Base-by-base conservation (phyloP, 306 rosid genomes). In the Elaeagnus macrophylla region DNA sequence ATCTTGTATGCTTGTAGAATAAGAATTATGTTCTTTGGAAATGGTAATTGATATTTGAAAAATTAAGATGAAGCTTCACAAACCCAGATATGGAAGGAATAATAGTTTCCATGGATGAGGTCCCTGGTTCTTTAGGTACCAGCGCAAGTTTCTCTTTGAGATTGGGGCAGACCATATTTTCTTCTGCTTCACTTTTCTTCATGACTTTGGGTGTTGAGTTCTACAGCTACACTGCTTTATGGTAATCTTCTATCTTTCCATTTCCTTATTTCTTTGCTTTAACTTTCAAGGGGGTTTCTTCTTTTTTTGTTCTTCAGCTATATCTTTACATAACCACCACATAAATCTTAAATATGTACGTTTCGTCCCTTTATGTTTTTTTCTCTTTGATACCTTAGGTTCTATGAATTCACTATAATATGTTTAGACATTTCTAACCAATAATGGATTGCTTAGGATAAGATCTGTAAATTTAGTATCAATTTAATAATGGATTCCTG, bases 221-320 rank as follows among this genome's bases (percentile, higher is more conserved):
- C 81, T 88, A 88, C 78, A 76, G 88, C 83, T 84, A 80, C 75
- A 82, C 95, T 1, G 76, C 95, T 74, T 88, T 88, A 81, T 88
- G 95, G 97, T 88, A 76, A 65, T 57, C 43, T 9, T 13, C 39
- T n/a, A 7, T 48, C 16, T 14, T 8, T 45, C 2, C 16, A 25
- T 45, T 6, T 54, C 13, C 9, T 8, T 17, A 12, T 40, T 16
- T 53, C n/a, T 44, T 36, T 37, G 40, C 62, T 39, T 17, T 56
- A 15, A 49, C 15, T 38, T 18, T 58, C 10, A 38, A 37, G 25
- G 32, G 13, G 10, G n/a, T 39, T 37, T 61, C 50, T 50, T 19
- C 35, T 48, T n/a, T 32, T 39, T 44, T 12, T 9, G 37, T 37
- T 9, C 10, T 54, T 12, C 48, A 44, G 48, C 48, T 44, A 6